Conservation (phyloP, 2,329 filamentous ascomycete species). For the Fusarium zealandicum region DNA sequence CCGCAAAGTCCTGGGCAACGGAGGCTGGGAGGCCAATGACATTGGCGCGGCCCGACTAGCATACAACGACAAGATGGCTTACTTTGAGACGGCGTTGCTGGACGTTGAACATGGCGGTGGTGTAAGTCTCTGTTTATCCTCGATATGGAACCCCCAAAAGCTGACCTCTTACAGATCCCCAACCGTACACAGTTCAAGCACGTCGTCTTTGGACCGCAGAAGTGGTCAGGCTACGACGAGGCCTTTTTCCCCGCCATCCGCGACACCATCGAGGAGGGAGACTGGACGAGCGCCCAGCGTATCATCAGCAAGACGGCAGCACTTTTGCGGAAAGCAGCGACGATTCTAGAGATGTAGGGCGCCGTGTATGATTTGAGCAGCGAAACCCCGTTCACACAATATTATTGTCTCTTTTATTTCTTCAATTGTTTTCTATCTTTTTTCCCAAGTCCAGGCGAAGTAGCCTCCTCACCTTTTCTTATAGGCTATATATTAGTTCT, state of each 20-base stretch:
- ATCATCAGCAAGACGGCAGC: constrained; percentile 75
- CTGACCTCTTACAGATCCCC: constrained; percentile 65
- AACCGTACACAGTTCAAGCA: constrained; percentile 95
- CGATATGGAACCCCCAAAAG: not conserved
- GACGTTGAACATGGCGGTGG: constrained; percentile 77
- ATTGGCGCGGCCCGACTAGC: constrained; percentile 72
- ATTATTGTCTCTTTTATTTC: not conserved
- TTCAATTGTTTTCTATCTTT: constrained; percentile 6
- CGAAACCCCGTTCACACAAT: not conserved
- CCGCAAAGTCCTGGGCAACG: constrained; percentile 70
- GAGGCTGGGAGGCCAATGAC: constrained; percentile 77
- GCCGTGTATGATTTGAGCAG: constrained; percentile 31
- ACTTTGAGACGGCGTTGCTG: constrained; percentile 83
- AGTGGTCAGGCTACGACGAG: constrained; percentile 64
- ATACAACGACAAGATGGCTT: constrained; percentile 80
- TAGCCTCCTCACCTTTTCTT: constrained; percentile 24
- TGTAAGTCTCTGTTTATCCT: constrained; percentile 61
- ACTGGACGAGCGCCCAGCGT: constrained; percentile 73
- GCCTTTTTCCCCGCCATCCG: constrained; percentile 73
- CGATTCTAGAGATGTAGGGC: constrained; percentile 41
- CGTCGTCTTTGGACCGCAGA: constrained; percentile 83
- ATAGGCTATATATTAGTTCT: constrained; percentile 29
- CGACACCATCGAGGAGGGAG: constrained; percentile 75
- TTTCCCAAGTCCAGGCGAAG: constrained; percentile 20
- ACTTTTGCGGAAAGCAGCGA: constrained; percentile 69